Conservation (phyloP, 495 filamentous ascomycete species). For the Penicillium fimorum region DNA sequence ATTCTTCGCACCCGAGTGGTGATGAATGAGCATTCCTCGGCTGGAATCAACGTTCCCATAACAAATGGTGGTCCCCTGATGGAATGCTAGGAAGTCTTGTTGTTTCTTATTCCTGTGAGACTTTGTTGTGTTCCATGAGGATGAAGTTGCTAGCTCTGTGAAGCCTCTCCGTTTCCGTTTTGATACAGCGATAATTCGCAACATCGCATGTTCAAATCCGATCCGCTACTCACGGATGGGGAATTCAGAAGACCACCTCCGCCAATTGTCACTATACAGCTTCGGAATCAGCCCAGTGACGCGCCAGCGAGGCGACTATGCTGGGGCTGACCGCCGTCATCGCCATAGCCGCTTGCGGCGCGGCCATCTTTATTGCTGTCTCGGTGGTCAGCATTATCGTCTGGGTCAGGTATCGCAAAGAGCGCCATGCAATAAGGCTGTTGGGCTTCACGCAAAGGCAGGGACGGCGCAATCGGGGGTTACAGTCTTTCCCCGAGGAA, state of each 20-base stretch:
- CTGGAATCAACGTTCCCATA: conserved; percentile 31
- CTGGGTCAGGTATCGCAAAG: conserved; percentile 43
- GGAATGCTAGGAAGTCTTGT: conserved; percentile 16
- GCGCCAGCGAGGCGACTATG: conserved; percentile 30
- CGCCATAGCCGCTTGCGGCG: conserved; percentile 44
- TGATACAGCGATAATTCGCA: background rate
- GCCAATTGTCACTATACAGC: background rate
- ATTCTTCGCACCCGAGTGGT: conserved; percentile 36
- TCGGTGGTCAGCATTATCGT: conserved; percentile 36
- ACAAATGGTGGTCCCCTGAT: conserved; percentile 30
- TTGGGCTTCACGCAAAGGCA: conserved; percentile 27
- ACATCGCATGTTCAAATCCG: background rate
- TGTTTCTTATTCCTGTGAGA: conserved; percentile 13
- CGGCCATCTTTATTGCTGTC: conserved; percentile 38
- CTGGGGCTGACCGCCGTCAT: conserved; percentile 37
- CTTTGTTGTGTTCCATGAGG: conserved; percentile 18
- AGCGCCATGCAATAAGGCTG: conserved; percentile 35
- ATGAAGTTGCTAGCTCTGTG: background rate
- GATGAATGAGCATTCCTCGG: conserved; percentile 40
- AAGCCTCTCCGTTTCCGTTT: conserved; percentile 7
- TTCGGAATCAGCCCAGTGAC: conserved; percentile 1
- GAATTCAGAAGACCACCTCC: background rate
- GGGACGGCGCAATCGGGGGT: conserved; percentile 22
- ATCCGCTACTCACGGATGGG: conserved; percentile 4
- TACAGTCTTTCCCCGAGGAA: conserved; percentile 31